Percentiles rank a stretch among this genome's conserved stretches.
Evolutionary conservation across 2,329 filamentous ascomycete species (phyloP).

Genomic region (Falciphora oryzae): DNA sequence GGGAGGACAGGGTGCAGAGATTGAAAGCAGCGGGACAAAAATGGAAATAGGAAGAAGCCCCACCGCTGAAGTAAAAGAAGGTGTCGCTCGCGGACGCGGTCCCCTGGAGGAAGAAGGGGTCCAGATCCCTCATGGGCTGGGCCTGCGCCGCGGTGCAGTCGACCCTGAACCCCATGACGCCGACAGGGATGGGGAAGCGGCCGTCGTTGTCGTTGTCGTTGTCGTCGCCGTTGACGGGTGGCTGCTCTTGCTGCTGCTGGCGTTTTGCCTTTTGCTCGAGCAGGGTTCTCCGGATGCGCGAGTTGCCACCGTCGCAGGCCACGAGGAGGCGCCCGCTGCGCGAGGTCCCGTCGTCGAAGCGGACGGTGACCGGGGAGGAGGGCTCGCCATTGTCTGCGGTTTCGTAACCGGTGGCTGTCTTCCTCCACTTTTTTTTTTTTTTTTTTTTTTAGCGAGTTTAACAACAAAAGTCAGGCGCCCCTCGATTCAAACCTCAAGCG

Average conservation of each 20-base stretch:
- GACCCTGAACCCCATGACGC: constrained; percentile 31
- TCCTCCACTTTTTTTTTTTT: constrained; percentile 33
- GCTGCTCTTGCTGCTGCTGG: too few relatives aligned
- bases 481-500: too few relatives aligned
- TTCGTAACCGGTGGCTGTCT: constrained; percentile 27
- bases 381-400: constrained; percentile 14
- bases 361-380: constrained; percentile 19
- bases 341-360: constrained; percentile 26
- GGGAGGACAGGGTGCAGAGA: too few relatives aligned
- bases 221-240: constrained; percentile 17
- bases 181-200: constrained; percentile 25
- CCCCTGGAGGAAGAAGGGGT: constrained; percentile 49
- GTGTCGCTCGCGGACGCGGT: constrained; percentile 43
- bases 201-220: constrained; percentile 25
- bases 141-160: constrained; percentile 31
- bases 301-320: constrained; percentile 34
- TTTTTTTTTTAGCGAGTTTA: too few relatives aligned
- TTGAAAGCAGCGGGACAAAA: rapidly evolving
- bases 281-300: constrained; percentile 28
- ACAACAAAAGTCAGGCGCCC: too few relatives aligned
- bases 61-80: constrained; percentile 48
- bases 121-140: constrained; percentile 37
- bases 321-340: constrained; percentile 29
- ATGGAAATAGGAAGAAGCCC: constrained; percentile 14
- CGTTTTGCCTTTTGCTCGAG: too few relatives aligned